These are phyloP conservation scores for Penicillium sp. DNA, from an alignment of 2,329 filamentous ascomycete genomes.

Conservation along the genomic window DNA sequence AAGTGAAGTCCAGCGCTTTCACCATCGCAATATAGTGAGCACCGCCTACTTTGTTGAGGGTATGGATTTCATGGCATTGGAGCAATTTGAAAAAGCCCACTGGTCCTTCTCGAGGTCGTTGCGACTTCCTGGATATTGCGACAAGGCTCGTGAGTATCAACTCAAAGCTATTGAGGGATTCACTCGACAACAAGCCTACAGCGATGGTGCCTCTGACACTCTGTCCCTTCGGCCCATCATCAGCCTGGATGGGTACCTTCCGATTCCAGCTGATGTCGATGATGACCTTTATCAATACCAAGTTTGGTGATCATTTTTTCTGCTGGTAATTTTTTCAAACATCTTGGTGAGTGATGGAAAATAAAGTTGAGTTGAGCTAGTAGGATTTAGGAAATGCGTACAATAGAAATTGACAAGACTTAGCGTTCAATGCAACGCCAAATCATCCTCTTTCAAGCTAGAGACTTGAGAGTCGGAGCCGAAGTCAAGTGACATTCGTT, in stretches of 20 bases:
- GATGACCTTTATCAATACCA: not conserved
- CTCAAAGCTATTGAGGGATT: constrained; percentile 9
- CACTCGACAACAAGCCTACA: constrained; percentile 3
- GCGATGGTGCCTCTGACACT: not conserved
- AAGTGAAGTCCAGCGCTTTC: not conserved
- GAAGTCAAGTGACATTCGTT: too few species aligned
- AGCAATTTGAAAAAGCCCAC: constrained; percentile 20
- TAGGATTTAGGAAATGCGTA: too few species aligned
- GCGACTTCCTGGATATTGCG: constrained; percentile 19
- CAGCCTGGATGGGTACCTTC: not conserved
- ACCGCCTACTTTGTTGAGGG: constrained; percentile 26
- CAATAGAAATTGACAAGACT: too few species aligned
- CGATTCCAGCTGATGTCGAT: not conserved
- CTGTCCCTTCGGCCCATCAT: constrained; percentile 11
- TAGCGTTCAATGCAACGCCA: not conserved
- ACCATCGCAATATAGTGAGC: constrained; percentile 9
- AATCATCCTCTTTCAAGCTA: not conserved
- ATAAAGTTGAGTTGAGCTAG: not conserved
- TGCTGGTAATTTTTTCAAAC: too few species aligned
- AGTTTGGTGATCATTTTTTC: not conserved
- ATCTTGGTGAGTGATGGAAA: not conserved
- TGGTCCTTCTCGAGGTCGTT: constrained; percentile 17
- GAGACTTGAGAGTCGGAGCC: not conserved
- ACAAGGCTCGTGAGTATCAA: constrained; percentile 21
- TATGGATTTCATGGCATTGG: constrained; percentile 19